Evolutionary conservation across 2,329 filamentous ascomycete genomes (phyloP).

Genomic region (Bertia moriformis): DNA sequence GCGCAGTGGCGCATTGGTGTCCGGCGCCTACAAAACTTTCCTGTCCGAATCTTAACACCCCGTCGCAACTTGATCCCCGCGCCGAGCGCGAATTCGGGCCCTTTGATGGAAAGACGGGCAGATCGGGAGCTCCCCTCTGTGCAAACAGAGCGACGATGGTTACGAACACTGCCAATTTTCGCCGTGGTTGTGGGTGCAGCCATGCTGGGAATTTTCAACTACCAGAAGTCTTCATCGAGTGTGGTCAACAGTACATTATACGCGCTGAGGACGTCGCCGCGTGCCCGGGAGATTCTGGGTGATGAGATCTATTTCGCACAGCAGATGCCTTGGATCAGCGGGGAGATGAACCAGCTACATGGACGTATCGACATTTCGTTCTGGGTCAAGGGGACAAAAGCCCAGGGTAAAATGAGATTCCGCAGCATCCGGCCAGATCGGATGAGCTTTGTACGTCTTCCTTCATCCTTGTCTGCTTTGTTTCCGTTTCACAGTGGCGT

Average conservation of each 20-base stretch:
- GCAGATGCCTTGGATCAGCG: constrained; percentile 32
- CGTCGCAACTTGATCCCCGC: not conserved
- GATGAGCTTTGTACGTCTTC: constrained; percentile 30
- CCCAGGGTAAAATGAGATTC: constrained; percentile 39
- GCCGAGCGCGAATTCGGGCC: constrained; percentile 1
- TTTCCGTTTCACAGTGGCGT: too few relatives aligned
- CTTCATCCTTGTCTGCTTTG: constrained; percentile 1
- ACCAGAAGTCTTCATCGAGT: constrained; percentile 47
- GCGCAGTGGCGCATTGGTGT: not conserved
- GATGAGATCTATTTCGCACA: constrained; percentile 36
- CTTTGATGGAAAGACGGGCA: constrained; percentile 8
- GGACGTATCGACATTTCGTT: constrained; percentile 47
- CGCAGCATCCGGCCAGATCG: constrained; percentile 36
- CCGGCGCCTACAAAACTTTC: not conserved
- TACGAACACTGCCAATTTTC: constrained; percentile 41
- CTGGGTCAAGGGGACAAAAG: constrained; percentile 47
- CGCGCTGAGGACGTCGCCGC: constrained; percentile 39
- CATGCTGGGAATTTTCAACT: constrained; percentile 51
- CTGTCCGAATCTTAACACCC: not conserved
- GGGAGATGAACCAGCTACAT: constrained; percentile 48
- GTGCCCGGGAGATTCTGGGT: constrained; percentile 39
- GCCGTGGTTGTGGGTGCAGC: constrained; percentile 32
- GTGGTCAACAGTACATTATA: constrained; percentile 45
- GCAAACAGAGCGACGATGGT: constrained; percentile 14
- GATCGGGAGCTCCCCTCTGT: constrained; percentile 9